Percentiles rank a stretch among this genome's conserved stretches.
These are phyloP conservation scores for Leucosporidium yakuticum DNA, from an alignment of 768 basidiomycete genomes.

Conservation along the genomic window DNA sequence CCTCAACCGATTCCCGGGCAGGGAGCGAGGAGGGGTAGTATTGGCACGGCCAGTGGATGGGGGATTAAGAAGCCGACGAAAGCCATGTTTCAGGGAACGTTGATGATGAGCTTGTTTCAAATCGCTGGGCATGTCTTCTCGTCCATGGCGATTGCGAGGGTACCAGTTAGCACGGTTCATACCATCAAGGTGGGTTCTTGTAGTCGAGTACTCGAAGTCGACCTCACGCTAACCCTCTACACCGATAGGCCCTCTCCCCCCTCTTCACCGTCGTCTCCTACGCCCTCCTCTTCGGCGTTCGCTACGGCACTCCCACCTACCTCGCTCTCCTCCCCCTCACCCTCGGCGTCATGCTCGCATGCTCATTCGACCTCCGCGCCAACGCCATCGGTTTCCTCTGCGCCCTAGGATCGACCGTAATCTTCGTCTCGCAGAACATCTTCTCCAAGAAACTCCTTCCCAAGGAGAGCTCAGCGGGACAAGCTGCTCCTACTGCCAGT, in stretches of 20 bases:
- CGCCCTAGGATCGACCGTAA: constrained; percentile 91
- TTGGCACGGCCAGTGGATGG: constrained; percentile 35
- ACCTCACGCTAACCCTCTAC: neutral
- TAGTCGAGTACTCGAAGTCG: too few relatives aligned
- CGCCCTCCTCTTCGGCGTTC: constrained; percentile 84
- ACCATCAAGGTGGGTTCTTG: constrained; percentile 79
- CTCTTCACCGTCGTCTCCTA: constrained; percentile 96
- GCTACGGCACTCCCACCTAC: constrained; percentile 87
- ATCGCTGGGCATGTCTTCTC: constrained; percentile 97
- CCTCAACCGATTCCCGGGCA: neutral
- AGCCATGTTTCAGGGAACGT: constrained; percentile 66
- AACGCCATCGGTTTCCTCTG: constrained; percentile 87
- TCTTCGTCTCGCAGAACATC: constrained; percentile 97
- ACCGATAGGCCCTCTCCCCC: constrained; percentile 80
- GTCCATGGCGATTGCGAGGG: constrained; percentile 91
- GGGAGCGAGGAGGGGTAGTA: neutral
- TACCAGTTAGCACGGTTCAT: constrained; percentile 95
- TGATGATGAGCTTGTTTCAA: constrained; percentile 97
- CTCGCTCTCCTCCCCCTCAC: constrained; percentile 85
- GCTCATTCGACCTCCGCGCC: constrained; percentile 82
- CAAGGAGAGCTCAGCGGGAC: constrained; percentile 38
- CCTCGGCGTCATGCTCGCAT: constrained; percentile 93
- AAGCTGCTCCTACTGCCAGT: constrained; percentile 45
- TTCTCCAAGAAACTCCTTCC: constrained; percentile 99
- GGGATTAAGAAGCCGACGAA: constrained; percentile 56